Evolutionary conservation across 2,329 filamentous ascomycete genomes (phyloP), one percentile per base, ranked within the genome.

Genomic region (Exophiala bonariae): DNA sequence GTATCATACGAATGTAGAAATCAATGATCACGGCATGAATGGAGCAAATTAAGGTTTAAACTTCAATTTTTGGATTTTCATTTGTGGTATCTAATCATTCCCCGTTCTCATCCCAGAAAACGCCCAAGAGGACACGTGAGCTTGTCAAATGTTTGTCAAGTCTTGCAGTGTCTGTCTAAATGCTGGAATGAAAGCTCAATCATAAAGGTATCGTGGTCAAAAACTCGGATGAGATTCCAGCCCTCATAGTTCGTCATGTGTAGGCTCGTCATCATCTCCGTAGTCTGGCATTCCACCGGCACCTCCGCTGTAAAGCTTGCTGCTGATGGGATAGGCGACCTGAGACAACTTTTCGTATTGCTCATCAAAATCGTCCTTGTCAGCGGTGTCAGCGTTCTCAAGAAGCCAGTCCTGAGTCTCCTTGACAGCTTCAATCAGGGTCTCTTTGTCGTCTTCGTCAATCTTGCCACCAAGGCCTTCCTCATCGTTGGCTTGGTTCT

Each of bases 311-410:
- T 96, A 96, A 65, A 96, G 81, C 84, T 99, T 99, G 78, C 89
- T 95, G 63, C 93, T 99, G 76, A 99, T 99, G 61, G 93, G 93
- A 78, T 97, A 96, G 44, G 93, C 93, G 58, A 96, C 88, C 71
- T 87, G 87, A 63, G 88, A 95, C 61, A 99, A 82, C 82, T 96
- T 96, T 87, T 99, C 92, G 81, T 95, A 96, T 80, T 97, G 92
- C 83, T 99, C 93, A 74, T 96, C 91, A 64, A 97, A 96, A 78
- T 97, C 93, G 78, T 96, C 92, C 50, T 89, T 80, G 60, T 79
- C 82, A 57, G 93, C 93, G 42, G 86, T 86, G 59, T 86, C 83
- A 59, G 82, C 88, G 75, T 96, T 95, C 82, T 95, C 89, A 62
- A 96, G 91, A 51, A 99, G 85, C 93, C 93, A 99, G 71, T 96